Conservation (phyloP, 805 yeast genomes). For the Zygosaccharomyces pseudorouxii region DNA sequence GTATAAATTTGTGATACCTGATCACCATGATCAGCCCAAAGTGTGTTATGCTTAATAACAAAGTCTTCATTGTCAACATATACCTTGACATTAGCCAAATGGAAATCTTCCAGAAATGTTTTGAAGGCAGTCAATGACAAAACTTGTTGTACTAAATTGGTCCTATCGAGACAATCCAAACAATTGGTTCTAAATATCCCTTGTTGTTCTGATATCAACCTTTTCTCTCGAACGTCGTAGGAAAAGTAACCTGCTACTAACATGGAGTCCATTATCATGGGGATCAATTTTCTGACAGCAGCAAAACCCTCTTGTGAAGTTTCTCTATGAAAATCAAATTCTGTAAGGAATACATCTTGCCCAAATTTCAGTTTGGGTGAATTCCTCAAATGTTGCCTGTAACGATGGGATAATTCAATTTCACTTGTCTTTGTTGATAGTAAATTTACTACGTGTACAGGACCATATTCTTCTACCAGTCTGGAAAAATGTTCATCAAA, state of each 20-base stretch:
- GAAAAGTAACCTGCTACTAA: conserved; percentile 79
- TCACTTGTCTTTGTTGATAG: conserved; percentile 79
- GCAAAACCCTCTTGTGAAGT: conserved; percentile 89
- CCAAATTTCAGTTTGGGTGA: conserved; percentile 34
- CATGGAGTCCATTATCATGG: conserved; percentile 58
- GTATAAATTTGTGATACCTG: conserved; percentile 93
- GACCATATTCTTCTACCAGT: conserved; percentile 71
- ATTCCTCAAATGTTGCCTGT: conserved; percentile 51
- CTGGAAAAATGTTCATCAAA: conserved; percentile 76
- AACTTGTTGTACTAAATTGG: conserved; percentile 84
- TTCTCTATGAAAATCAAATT: conserved; percentile 91
- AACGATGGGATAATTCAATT: conserved; percentile 62
- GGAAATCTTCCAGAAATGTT: conserved; percentile 43
- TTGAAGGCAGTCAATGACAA: conserved; percentile 69
- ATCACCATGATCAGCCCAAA: conserved; percentile 99
- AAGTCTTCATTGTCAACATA: conserved; percentile 46
- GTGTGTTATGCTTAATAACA: conserved; percentile 67
- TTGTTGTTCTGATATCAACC: conserved; percentile 66
- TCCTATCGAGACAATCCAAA: conserved; percentile 90
- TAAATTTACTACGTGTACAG: conserved; percentile 83
- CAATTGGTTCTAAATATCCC: conserved; percentile 94
- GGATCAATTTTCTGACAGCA: conserved; percentile 67
- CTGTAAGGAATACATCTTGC: conserved; percentile 52
- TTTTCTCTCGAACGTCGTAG: conserved; percentile 53
- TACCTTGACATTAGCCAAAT: conserved; percentile 26